Conservation (phyloP, 805 yeast genomes). For the Yarrowia sp. region DNA sequence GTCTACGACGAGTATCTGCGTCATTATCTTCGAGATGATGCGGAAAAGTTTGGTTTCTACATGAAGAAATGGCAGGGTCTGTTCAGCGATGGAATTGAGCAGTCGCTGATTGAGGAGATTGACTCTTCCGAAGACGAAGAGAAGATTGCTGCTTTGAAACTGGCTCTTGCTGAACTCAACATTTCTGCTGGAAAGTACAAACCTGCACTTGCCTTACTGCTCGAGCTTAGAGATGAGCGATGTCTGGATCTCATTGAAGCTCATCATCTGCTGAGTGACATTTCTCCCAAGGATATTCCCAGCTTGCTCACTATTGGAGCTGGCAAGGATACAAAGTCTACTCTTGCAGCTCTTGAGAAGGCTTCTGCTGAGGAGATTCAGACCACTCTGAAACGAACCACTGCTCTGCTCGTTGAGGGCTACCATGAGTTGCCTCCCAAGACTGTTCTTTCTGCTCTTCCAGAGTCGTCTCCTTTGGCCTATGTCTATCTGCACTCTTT, state of each 20-base stretch:
- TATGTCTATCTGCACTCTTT: conserved; percentile 71
- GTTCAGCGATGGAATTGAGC: conserved; percentile 58
- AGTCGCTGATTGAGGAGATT: conserved; percentile 57
- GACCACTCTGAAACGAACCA: conserved; percentile 54
- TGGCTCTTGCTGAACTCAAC: conserved; percentile 55
- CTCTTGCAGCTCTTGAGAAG: conserved; percentile 49
- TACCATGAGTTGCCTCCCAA: conserved; percentile 70
- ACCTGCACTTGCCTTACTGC: conserved; percentile 69
- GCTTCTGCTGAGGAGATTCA: conserved; percentile 55
- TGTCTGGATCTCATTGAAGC: conserved; percentile 65
- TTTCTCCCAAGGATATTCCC: conserved; percentile 29
- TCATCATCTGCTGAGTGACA: conserved; percentile 62
- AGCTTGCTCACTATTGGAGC: conserved; percentile 25
- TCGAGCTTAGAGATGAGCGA: conserved; percentile 60
- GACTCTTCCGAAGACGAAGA: conserved; percentile 45
- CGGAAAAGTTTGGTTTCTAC: conserved; percentile 53
- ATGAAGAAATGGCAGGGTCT: conserved; percentile 65
- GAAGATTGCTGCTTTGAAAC: conserved; percentile 43
- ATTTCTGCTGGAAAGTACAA: conserved; percentile 63
- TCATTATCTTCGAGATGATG: conserved; percentile 53
- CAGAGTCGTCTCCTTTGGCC: conserved; percentile 50
- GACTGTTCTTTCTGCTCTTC: conserved; percentile 53
- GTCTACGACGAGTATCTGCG: conserved; percentile 59
- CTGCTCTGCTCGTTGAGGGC: conserved; percentile 64
- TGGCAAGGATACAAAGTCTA: conserved; percentile 43